phyloP scores from a whole-genome alignment of 176 grass and related monocot species.

The Dendrocalamus sinicus region DNA sequence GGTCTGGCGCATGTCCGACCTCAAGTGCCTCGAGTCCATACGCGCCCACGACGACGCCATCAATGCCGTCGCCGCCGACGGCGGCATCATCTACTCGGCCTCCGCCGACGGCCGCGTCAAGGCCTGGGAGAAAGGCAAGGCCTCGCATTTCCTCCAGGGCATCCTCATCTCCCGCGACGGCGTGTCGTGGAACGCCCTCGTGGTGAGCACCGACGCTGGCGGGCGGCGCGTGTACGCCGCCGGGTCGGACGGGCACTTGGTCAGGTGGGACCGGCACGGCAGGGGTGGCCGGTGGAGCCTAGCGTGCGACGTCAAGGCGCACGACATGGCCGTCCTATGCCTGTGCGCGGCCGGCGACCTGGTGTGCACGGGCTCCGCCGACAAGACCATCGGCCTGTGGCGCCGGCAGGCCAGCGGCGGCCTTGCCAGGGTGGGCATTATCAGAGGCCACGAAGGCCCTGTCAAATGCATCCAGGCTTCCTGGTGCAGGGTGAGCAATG shows the following conservation, averaged over 20 bases:
- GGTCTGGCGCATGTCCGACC: constrained; percentile 82
- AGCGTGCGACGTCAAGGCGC: constrained; percentile 70
- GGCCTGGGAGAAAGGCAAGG: constrained; percentile 65
- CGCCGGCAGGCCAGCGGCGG: constrained; percentile 46
- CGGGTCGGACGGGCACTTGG: constrained; percentile 70
- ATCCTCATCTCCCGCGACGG: constrained; percentile 59
- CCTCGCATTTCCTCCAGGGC: constrained; percentile 53
- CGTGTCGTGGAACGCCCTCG: constrained; percentile 77
- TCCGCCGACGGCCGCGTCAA: constrained; percentile 92
- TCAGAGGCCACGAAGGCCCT: constrained; percentile 77
- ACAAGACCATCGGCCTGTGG: constrained; percentile 86
- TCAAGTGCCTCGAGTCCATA: constrained; percentile 88
- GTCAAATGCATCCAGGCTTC: constrained; percentile 86
- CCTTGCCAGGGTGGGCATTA: constrained; percentile 48
- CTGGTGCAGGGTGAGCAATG: constrained; percentile 55
- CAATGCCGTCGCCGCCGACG: constrained; percentile 60
- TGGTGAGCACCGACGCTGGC: constrained; percentile 19
- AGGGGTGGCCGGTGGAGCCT: constrained; percentile 54
- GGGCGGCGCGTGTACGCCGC: constrained; percentile 59
- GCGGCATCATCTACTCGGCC: constrained; percentile 62
- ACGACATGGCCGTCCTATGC: constrained; percentile 78
- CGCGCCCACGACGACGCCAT: constrained; percentile 93
- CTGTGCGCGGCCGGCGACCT: constrained; percentile 66
- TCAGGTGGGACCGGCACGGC: constrained; percentile 52
- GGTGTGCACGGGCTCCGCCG: constrained; percentile 77